phyloP scores from a whole-genome alignment of 306 rosid species.

The Cucumis melo region DNA sequence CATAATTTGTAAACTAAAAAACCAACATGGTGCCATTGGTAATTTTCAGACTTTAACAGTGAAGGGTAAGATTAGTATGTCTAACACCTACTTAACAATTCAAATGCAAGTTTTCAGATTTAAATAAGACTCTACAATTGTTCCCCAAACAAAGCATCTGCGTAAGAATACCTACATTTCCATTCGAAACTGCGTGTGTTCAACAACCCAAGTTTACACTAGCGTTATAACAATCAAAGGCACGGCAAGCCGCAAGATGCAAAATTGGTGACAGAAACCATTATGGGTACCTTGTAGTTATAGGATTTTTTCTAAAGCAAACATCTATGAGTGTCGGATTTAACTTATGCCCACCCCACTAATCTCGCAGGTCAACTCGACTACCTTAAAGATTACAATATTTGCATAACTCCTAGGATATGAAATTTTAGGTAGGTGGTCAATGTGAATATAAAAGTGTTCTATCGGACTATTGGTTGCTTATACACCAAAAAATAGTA shows the following conservation, averaged over 20 bases:
- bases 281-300: no score
- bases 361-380: no score
- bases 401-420: no score
- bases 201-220: neutral
- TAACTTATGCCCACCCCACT: no score
- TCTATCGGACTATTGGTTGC: neutral
- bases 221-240: neutral
- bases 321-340: no score
- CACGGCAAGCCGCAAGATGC: neutral
- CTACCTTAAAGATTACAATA: no score
- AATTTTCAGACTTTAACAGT: neutral
- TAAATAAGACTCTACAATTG: neutral
- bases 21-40: neutral
- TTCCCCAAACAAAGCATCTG: neutral
- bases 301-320: no score
- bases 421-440: no score
- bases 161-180: neutral
- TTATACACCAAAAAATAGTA: neutral
- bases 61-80: neutral
- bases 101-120: neutral
- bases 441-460: neutral
- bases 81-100: neutral
- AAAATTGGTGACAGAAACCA: neutral
- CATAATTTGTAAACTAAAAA: neutral
- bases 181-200: neutral